Evolutionary conservation across 768 basidiomycete genomes (phyloP), one percentile per base, ranked within the genome.

Genomic region (Inosperma sp.): DNA sequence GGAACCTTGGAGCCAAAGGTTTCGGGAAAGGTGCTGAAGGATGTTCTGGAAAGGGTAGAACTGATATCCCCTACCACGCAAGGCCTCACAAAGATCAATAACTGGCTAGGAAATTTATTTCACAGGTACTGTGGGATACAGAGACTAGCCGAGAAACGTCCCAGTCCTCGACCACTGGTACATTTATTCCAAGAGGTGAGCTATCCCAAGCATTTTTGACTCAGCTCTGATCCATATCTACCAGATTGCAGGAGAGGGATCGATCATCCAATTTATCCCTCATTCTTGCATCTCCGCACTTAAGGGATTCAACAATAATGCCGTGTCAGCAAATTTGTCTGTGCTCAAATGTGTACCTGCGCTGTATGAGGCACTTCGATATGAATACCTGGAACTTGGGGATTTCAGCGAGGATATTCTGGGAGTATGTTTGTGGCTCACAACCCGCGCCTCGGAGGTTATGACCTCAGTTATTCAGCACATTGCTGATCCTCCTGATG

Each of bases 391-490:
- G 9, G 9, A 25, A 14, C 4, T 26, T 8, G 49, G 42, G n/a
- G 17, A 16, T 3, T 14, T 56, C 3, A 12, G 8, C 19, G 26
- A 48, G 25, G 25, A 48, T 19, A 52, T 25, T 16, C 25, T 48
- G 35, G 47, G 27, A 19, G 29, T 49, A 26, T 53, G 51, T 36
- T 14, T 26, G 29, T 57, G 56, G 56, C 22, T 55, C 5, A 46
- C 34, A 8, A 22, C 52, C 7, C 51, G 59, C 14, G 10, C 49
- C 36, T 6, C 51, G 30, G 21, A 34, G 37, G n/a, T 51, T 29
- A 21, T 37, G 44, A 33, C 14, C 21, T 9, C 29, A 9, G 30
- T 36, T 39, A 29, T 47, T 23, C 45, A 44, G 21, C 47, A 48
- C 31, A 22, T 23, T 14, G 36, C 29, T 7, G 41, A 45, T 47